A percentile compares a stretch with the other conserved stretches of the same genome.
phyloP scores from a whole-genome alignment of 129 eudicot genomes.

The Flaveria sonorensis region DNA sequence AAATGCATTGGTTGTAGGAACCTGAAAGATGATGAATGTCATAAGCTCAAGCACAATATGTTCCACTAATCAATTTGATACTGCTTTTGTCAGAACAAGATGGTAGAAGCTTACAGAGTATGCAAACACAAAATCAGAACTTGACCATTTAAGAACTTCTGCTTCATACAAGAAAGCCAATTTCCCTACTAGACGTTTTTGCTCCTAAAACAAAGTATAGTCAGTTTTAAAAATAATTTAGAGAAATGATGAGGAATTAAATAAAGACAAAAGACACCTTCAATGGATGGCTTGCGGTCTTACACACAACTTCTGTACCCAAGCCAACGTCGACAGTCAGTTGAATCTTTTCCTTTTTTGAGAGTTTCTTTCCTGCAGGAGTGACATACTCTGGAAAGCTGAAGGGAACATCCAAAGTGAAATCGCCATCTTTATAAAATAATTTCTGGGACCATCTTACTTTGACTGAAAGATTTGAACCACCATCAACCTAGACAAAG shows the following conservation, averaged over 20 bases:
- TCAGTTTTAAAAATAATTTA: neutral
- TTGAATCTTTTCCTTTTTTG: constrained; percentile 78
- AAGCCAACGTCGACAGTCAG: constrained; percentile 63
- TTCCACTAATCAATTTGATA: constrained; percentile 11
- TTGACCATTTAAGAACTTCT: constrained; percentile 85
- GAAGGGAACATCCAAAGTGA: constrained; percentile 72
- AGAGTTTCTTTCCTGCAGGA: constrained; percentile 83
- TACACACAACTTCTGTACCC: constrained; percentile 60
- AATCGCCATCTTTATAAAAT: constrained; percentile 53
- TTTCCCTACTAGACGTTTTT: constrained; percentile 56
- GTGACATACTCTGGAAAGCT: constrained; percentile 85
- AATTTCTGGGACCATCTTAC: constrained; percentile 82
- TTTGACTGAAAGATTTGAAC: constrained; percentile 71
- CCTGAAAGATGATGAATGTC: constrained; percentile 46
- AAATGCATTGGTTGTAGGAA: constrained; percentile 45
- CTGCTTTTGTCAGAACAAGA: neutral
- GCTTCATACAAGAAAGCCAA: constrained; percentile 66
- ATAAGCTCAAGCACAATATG: constrained; percentile 17
- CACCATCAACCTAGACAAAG: constrained; percentile 71
- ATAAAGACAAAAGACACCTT: constrained; percentile 50
- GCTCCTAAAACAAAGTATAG: constrained; percentile 47
- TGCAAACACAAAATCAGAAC: constrained; percentile 52
- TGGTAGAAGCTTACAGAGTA: constrained; percentile 37
- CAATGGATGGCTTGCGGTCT: constrained; percentile 71
- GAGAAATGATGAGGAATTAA: neutral